Base-by-base conservation (phyloP, 495 filamentous ascomycete species). In the Cryomyces minteri region DNA sequence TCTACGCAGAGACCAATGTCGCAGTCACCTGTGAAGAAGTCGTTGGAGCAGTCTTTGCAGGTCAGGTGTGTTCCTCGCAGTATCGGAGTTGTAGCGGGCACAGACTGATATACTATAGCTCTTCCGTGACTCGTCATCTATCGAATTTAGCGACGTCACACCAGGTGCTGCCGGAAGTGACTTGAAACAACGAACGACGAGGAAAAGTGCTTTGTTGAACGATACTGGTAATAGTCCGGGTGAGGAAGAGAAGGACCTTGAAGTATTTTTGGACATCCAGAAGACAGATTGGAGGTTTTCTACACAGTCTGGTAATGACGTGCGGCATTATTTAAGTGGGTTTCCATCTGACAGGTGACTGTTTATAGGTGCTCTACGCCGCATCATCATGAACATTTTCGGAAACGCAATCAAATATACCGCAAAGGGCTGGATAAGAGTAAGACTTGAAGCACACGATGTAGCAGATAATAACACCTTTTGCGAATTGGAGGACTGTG, bases 401-500 rank as follows among this genome's bases (percentile, higher is more conserved):
- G 47, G 47, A 5, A 63, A 63, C 39, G 46, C 59, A n/a, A 38
- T 63, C 10, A 63, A 63, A 39, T 63, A 58, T 43, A 63, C 60
- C 4, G 18, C 43, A 5, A 25, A 31, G 5, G 60, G 60, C 8
- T 51, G 49, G 28, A 56, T 62, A 37, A 37, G 33, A 37, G 40
- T 37, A 6, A 7, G 43, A 49, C 30, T 25, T 30, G 8, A 7
- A 30, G 37, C 32, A 51, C 6, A 32, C 1, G 5, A 10, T 43
- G 32, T n/a, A 12, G 14, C 42, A 18, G 9, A 31, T 10, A 44
- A 9, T 10, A n/a, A 45, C 32, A n/a, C n/a, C n/a, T n/a, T n/a
- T n/a, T n/a, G n/a, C n/a, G n/a, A n/a, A n/a, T n/a, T n/a, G n/a
- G n/a, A n/a, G n/a, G n/a, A n/a, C n/a, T n/a, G n/a, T n/a, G n/a